These are phyloP conservation scores for Saksenaea oblongispora DNA, from an alignment of 371 early-diverging fungal species.

Conservation along the genomic window DNA sequence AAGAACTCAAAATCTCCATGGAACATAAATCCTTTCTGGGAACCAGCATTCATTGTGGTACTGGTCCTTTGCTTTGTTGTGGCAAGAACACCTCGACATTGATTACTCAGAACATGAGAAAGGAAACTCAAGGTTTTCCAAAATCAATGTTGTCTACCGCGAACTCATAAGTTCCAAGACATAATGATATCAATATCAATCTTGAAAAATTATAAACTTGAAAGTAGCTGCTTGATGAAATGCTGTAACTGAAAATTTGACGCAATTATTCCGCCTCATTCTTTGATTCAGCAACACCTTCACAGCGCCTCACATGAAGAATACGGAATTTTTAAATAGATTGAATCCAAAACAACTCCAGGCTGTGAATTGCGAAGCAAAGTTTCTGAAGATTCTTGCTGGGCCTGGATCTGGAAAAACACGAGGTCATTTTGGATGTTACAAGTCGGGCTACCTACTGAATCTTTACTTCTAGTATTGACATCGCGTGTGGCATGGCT, in stretches of 20 bases:
- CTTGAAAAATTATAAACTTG: no score
- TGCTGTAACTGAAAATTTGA: neutral
- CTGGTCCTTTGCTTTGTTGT: no score
- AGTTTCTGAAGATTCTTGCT: slow-evolving; percentile 54
- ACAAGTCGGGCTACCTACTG: slow-evolving; percentile 25
- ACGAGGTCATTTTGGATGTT: slow-evolving; percentile 34
- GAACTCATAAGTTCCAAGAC: no score
- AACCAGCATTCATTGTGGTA: no score
- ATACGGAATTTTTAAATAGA: neutral
- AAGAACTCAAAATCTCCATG: no score
- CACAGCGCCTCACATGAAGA: neutral
- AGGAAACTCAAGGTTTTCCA: no score
- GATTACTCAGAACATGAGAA: no score
- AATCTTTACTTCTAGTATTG: slow-evolving; percentile 28
- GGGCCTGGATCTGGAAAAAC: slow-evolving; percentile 72
- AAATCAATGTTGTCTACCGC: no score
- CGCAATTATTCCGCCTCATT: neutral
- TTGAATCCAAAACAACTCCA: slow-evolving; percentile 32
- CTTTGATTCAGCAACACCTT: neutral
- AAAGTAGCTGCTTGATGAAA: neutral
- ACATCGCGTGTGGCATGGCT: slow-evolving; percentile 45
- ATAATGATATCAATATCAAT: no score
- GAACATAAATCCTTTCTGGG: no score
- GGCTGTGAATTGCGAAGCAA: slow-evolving; percentile 26
- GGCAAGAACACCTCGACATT: no score